These are phyloP conservation scores for Colletotrichum incanum DNA, from an alignment of 2,329 filamentous ascomycete species.

Conservation along the genomic window DNA sequence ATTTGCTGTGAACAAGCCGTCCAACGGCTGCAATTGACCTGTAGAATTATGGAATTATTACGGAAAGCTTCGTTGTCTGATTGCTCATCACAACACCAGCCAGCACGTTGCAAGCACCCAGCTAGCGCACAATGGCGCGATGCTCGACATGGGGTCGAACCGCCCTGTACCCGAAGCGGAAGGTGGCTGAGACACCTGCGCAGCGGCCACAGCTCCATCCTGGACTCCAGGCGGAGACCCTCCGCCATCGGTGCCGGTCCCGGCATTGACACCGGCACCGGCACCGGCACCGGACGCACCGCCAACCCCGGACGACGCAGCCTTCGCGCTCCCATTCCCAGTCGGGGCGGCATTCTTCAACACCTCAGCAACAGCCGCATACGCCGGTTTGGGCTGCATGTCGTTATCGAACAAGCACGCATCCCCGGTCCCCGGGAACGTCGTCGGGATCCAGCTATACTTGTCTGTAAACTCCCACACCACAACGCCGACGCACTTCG, in stretches of 20 bases:
- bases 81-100: background rate
- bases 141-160: background rate
- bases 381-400: slow-evolving; percentile 57
- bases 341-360: slow-evolving; percentile 49
- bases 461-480: slow-evolving; percentile 61
- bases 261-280: background rate
- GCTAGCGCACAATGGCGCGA: background rate
- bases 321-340: background rate
- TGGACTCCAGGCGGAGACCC: background rate
- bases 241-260: slow-evolving; percentile 1
- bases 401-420: slow-evolving; percentile 57
- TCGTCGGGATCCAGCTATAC: slow-evolving; percentile 58
- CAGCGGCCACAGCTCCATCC: slow-evolving; percentile 8
- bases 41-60: background rate
- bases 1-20: background rate
- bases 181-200: slow-evolving; percentile 14
- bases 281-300: slow-evolving; percentile 4
- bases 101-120: background rate
- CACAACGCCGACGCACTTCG: slow-evolving; percentile 59
- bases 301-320: background rate
- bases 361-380: slow-evolving; percentile 55
- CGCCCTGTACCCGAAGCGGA: slow-evolving; percentile 20
- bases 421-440: slow-evolving; percentile 56
- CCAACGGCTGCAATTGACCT: background rate
- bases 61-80: background rate